These are phyloP conservation scores for Planoprotostelium fungivorum DNA, from an alignment of 78 protist species.

Conservation along the genomic window DNA sequence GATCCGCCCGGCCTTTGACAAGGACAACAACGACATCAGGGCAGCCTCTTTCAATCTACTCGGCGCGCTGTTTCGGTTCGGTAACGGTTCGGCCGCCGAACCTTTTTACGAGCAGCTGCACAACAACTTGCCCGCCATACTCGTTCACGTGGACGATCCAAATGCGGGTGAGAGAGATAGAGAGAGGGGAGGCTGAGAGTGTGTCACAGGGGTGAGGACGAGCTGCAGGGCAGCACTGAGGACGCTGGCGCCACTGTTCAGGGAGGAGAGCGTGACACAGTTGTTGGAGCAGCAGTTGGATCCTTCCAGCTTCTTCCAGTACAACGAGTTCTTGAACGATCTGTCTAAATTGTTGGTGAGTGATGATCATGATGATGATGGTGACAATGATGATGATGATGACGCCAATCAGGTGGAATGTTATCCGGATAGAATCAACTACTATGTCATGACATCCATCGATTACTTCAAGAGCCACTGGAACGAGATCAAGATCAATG, in stretches of 20 bases:
- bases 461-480: constrained; percentile 35
- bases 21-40: constrained; percentile 43
- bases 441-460: constrained; percentile 35
- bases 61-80: constrained; percentile 56
- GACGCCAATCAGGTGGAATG: constrained; percentile 22
- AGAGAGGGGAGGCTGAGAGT: constrained; percentile 7
- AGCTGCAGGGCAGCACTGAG: constrained; percentile 25
- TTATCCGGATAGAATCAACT: constrained; percentile 47
- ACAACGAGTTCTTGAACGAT: constrained; percentile 47
- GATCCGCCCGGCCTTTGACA: constrained; percentile 60
- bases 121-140: constrained; percentile 15
- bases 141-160: constrained; percentile 42
- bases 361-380: neutral
- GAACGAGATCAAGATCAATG: constrained; percentile 25
- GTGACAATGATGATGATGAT: neutral
- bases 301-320: constrained; percentile 4
- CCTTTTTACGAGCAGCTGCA: constrained; percentile 51
- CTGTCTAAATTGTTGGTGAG: constrained; percentile 39
- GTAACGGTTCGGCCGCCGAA: constrained; percentile 34
- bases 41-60: constrained; percentile 60
- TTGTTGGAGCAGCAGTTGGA: constrained; percentile 20
- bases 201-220: constrained; percentile 5
- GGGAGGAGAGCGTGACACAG: constrained; percentile 13
- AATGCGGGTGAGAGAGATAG: constrained; percentile 17
- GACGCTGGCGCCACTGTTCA: constrained; percentile 19